These are phyloP conservation scores for Tricholoma flavovirens DNA, from an alignment of 768 basidiomycete genomes.

Conservation along the genomic window DNA sequence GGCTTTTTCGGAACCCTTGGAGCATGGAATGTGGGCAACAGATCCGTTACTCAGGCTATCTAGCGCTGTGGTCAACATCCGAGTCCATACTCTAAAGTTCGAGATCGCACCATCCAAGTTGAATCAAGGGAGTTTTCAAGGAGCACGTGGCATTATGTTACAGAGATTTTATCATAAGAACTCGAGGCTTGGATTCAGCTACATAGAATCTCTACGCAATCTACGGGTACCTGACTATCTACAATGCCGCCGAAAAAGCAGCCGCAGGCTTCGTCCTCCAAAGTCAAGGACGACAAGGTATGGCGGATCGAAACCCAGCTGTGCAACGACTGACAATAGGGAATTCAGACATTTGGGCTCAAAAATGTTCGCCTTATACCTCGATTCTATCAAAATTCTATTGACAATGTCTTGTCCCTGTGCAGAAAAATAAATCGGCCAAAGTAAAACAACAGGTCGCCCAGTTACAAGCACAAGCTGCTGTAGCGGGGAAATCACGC, in stretches of 20 bases:
- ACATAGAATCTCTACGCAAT: background rate
- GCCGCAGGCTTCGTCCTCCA: constrained; percentile 17
- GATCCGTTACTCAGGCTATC: too few species aligned
- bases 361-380: constrained; percentile 15
- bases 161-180: too few species aligned
- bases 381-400: background rate
- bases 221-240: background rate
- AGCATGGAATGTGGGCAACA: too few species aligned
- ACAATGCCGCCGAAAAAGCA: constrained; percentile 22
- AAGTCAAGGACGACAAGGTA: constrained; percentile 22
- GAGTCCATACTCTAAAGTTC: too few species aligned
- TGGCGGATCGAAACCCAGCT: background rate
- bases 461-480: constrained; percentile 71
- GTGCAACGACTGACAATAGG: constrained; percentile 3
- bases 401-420: constrained; percentile 6
- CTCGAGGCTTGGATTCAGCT: too few species aligned
- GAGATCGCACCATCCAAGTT: too few species aligned
- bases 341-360: constrained; percentile 17
- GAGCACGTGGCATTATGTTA: too few species aligned
- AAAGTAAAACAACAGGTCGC: constrained; percentile 87
- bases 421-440: constrained; percentile 88
- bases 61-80: too few species aligned
- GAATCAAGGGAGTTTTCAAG: too few species aligned
- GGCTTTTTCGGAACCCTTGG: too few species aligned
- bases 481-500: constrained; percentile 72